Evolutionary conservation across 139 green algal species (phyloP).

Genomic region (Chara braunii): DNA sequence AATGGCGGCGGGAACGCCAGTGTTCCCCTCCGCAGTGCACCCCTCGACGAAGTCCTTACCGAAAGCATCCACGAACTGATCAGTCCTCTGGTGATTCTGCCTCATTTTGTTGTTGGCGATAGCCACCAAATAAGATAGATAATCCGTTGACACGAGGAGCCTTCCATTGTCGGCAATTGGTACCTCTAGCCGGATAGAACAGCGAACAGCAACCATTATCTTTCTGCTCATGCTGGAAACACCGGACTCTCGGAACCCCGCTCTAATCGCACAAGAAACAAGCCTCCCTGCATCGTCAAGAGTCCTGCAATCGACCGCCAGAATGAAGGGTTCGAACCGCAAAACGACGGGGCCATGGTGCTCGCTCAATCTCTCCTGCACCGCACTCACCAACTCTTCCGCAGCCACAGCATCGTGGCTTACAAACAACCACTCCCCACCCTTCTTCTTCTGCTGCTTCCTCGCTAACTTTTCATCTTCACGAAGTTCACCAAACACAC

Average conservation of each 20-base stretch:
- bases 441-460: slow-evolving; percentile 25
- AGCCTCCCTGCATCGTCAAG: slow-evolving; percentile 40
- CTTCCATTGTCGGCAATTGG: slow-evolving; percentile 49
- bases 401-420: slow-evolving; percentile 48
- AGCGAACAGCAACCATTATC: slow-evolving; percentile 55
- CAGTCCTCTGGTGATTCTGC: slow-evolving; percentile 48
- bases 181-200: slow-evolving; percentile 61
- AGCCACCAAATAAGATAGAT: slow-evolving; percentile 49
- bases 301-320: slow-evolving; percentile 53
- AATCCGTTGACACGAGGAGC: slow-evolving; percentile 51
- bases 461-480: slow-evolving; percentile 23
- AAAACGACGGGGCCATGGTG: slow-evolving; percentile 43
- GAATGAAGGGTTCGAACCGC: slow-evolving; percentile 73
- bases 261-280: slow-evolving; percentile 45
- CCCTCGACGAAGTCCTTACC: too few species aligned
- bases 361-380: not conserved
- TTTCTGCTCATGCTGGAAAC: slow-evolving; percentile 43
- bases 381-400: slow-evolving; percentile 32
- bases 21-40: too few species aligned
- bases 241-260: slow-evolving; percentile 60
- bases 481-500: slow-evolving; percentile 52
- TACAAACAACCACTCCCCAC: slow-evolving; percentile 60
- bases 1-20: too few species aligned
- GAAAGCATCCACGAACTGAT: slow-evolving; percentile 38
- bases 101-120: slow-evolving; percentile 57